A percentile compares a stretch with the other conserved stretches of the same genome.
Evolutionary conservation across 176 grass and related monocot genomes (phyloP).

Genomic region (Phragmites australis): DNA sequence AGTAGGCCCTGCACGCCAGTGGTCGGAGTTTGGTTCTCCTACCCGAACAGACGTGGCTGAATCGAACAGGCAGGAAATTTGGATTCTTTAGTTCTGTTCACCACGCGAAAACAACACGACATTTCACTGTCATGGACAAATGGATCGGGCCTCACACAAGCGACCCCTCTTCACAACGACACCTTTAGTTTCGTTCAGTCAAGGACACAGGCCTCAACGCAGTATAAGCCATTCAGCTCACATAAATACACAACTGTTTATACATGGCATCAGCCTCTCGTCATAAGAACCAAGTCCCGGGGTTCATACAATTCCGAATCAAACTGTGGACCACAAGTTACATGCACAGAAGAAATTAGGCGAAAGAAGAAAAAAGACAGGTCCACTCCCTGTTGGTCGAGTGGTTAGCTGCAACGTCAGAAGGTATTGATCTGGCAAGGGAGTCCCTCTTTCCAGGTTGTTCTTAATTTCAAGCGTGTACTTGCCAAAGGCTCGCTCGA

Average conservation of each 20-base stretch:
- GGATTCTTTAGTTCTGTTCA: no score
- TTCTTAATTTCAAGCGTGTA: slow-evolving; percentile 99
- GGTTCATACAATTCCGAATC: slow-evolving; percentile 28
- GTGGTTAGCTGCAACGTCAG: not conserved
- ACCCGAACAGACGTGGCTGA: no score
- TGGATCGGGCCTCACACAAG: not conserved
- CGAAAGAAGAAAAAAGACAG: not conserved
- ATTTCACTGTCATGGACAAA: not conserved
- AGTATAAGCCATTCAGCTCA: not conserved
- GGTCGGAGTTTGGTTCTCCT: no score
- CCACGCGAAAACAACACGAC: no score
- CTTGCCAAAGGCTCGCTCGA: slow-evolving; percentile 93
- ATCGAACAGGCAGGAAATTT: no score
- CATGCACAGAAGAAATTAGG: not conserved
- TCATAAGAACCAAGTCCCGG: not conserved
- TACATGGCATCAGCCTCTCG: slow-evolving; percentile 1
- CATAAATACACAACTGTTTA: slow-evolving; percentile 24
- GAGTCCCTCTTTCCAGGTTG: slow-evolving; percentile 90
- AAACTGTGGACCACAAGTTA: slow-evolving; percentile 15
- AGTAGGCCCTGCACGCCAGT: no score
- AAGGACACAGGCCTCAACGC: not conserved
- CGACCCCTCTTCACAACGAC: no score
- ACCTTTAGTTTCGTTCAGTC: not conserved
- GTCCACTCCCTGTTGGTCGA: not conserved
- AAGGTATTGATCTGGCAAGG: slow-evolving; percentile 67